phyloP scores from a whole-genome alignment of 2,329 filamentous ascomycete genomes.

The Neonectria faginata region DNA sequence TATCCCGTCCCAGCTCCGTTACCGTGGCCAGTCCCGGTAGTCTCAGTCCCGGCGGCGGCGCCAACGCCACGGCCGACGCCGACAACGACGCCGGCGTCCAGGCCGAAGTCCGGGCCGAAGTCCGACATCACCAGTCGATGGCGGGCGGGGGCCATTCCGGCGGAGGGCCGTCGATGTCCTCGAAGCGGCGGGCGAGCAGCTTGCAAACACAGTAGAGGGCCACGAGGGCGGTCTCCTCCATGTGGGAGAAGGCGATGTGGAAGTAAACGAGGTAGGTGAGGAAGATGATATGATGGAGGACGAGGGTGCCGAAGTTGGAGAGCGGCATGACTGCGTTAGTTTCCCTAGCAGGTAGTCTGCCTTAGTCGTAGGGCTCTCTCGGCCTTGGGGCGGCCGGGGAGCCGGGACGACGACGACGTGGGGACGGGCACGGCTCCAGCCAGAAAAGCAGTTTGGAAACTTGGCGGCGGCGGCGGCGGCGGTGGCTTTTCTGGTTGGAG shows the following conservation, averaged over 20 bases:
- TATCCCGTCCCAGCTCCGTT: constrained; percentile 45
- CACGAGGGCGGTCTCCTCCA: constrained; percentile 60
- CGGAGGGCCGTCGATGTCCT: constrained; percentile 56
- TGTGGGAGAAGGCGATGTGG: constrained; percentile 61
- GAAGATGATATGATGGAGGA: constrained; percentile 65
- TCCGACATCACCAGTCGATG: constrained; percentile 45
- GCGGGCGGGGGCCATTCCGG: constrained; percentile 52
- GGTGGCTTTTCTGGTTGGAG: neutral
- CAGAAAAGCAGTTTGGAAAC: neutral
- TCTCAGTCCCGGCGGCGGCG: constrained; percentile 2
- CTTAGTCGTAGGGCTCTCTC: neutral
- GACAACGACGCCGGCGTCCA: constrained; percentile 25
- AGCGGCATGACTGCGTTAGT: constrained; percentile 57
- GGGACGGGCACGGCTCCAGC: neutral
- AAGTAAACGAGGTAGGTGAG: constrained; percentile 66
- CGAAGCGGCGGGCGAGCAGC: constrained; percentile 60
- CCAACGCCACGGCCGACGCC: constrained; percentile 23
- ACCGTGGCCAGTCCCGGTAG: neutral
- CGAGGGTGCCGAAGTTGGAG: constrained; percentile 62
- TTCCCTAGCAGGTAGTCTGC: neutral
- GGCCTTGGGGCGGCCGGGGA: constrained; percentile 14
- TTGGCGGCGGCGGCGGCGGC: neutral
- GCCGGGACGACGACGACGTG: constrained; percentile 7
- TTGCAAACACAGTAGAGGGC: constrained; percentile 62
- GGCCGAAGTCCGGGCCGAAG: constrained; percentile 12